A percentile compares a stretch with the other conserved stretches of the same genome.
phyloP scores from a whole-genome alignment of 495 filamentous ascomycete species.

The Xylaria intraflava region DNA sequence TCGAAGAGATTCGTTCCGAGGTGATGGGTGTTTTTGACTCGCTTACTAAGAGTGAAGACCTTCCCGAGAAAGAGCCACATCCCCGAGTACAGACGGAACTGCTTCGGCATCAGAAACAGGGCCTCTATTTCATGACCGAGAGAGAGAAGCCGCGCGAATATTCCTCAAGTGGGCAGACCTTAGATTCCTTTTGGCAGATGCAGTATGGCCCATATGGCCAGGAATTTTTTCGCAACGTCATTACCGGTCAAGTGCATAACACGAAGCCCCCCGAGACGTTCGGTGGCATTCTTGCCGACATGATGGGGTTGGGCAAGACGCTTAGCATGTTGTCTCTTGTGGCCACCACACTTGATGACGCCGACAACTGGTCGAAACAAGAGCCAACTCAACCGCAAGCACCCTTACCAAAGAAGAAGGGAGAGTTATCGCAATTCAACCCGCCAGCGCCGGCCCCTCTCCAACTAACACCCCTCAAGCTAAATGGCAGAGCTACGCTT shows the following conservation, averaged over 20 bases:
- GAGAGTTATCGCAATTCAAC: slow-evolving; percentile 28
- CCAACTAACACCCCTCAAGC: slow-evolving; percentile 43
- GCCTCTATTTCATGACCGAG: slow-evolving; percentile 78
- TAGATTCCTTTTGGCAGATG: slow-evolving; percentile 70
- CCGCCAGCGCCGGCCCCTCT: slow-evolving; percentile 29
- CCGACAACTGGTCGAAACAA: slow-evolving; percentile 49
- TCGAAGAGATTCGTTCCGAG: slow-evolving; percentile 78
- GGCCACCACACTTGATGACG: slow-evolving; percentile 52
- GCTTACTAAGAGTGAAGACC: slow-evolving; percentile 62
- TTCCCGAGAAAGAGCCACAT: slow-evolving; percentile 68
- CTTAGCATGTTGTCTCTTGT: slow-evolving; percentile 79
- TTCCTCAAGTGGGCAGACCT: slow-evolving; percentile 38
- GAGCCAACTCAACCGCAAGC: slow-evolving; percentile 33
- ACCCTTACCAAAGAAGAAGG: slow-evolving; percentile 27
- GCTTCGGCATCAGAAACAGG: slow-evolving; percentile 86
- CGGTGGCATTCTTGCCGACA: slow-evolving; percentile 91
- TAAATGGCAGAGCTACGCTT: slow-evolving; percentile 74
- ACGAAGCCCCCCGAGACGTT: slow-evolving; percentile 62
- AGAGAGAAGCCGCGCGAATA: slow-evolving; percentile 55
- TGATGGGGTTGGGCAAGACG: slow-evolving; percentile 98
- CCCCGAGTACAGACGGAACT: slow-evolving; percentile 58
- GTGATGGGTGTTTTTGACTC: slow-evolving; percentile 84
- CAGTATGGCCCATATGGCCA: slow-evolving; percentile 45
- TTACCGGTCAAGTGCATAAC: slow-evolving; percentile 61
- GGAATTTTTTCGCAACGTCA: slow-evolving; percentile 67